A percentile compares a stretch with the other conserved stretches of the same genome.
These are phyloP conservation scores for Neopestalotiopsis sp. DNA, from an alignment of 2,329 filamentous ascomycete species.

Conservation along the genomic window DNA sequence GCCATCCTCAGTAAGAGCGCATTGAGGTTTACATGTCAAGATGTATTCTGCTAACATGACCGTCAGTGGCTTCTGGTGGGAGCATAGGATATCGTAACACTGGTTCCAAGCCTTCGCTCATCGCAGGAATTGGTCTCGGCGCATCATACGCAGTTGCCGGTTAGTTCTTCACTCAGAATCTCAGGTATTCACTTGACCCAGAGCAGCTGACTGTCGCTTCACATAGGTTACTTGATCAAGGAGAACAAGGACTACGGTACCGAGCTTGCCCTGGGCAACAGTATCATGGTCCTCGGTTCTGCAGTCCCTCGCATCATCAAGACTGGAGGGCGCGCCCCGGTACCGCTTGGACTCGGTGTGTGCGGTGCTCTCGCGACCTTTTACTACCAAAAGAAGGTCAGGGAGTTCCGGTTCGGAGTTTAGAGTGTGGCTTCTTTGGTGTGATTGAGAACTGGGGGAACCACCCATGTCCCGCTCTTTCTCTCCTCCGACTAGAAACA, in stretches of 20 bases:
- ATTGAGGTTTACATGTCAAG: background rate
- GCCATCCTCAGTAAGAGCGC: constrained; percentile 41
- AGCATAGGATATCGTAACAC: constrained; percentile 37
- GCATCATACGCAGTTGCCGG: constrained; percentile 37
- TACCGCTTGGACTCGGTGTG: constrained; percentile 39
- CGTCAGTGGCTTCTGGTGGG: constrained; percentile 37
- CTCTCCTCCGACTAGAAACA: too few relatives aligned
- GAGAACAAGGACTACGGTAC: constrained; percentile 47
- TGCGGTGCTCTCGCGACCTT: constrained; percentile 41
- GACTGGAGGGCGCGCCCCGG: constrained; percentile 41
- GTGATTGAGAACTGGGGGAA: too few relatives aligned
- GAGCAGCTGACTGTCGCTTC: background rate
- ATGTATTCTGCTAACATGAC: background rate
- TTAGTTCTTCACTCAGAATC: constrained; percentile 19
- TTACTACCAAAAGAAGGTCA: constrained; percentile 48
- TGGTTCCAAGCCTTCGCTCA: constrained; percentile 37
- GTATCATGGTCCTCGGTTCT: constrained; percentile 41
- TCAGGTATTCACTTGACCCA: background rate
- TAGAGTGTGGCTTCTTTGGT: constrained; percentile 23
- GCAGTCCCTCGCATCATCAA: constrained; percentile 44
- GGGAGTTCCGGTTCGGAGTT: constrained; percentile 45
- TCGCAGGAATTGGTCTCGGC: constrained; percentile 38
- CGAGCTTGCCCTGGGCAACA: constrained; percentile 46
- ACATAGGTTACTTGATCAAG: constrained; percentile 45
- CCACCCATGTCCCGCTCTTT: background rate